Evolutionary conservation across 108 stramenopile species (phyloP), one percentile per base, ranked within the genome.

Genomic region (Nitzschia palea): DNA sequence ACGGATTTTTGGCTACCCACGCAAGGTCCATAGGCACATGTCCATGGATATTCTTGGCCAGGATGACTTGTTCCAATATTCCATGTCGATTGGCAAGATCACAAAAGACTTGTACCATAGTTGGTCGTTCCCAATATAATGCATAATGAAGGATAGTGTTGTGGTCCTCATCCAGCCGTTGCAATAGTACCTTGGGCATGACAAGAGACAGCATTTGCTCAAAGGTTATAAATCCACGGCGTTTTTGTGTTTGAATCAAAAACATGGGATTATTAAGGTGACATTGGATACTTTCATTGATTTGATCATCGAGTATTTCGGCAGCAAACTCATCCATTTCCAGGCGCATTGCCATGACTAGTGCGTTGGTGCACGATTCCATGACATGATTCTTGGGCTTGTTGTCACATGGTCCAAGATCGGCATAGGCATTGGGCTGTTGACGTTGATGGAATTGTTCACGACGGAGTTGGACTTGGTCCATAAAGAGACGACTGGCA

Each of bases 341-440:
- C 28, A 55, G 29, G 3, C 55, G 55, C 28, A 55, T 33, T 4
- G 55, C 55, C 28, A 55, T 27, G 14, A 33, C 55, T 14, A 33
- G 9, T 3, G 10, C 30, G n/a, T 55, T 33, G 9, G 55, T 55
- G 31, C 55, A 55, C 4, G 55, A 29, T 29, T 55, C 55, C 30
- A 55, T 55, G 55, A 55, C 55, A 27, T 55, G 29, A 33, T 55
- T 10, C 29, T 29, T 55, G 30, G 55, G 55, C 22, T 55, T 55
- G 4, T 55, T 4, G 14, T 28, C 10, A 55, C n/a, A n/a, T n/a
- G n/a, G n/a, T n/a, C n/a, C n/a, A n/a, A n/a, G n/a, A n/a, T n/a
- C n/a, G n/a, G n/a, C n/a, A n/a, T n/a, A n/a, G n/a, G n/a, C n/a
- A n/a, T n/a, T n/a, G n/a, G n/a, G n/a, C 55, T 55, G n/a, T 5